Conservation (phyloP, 441 rosid species). For the Croton setiger region DNA sequence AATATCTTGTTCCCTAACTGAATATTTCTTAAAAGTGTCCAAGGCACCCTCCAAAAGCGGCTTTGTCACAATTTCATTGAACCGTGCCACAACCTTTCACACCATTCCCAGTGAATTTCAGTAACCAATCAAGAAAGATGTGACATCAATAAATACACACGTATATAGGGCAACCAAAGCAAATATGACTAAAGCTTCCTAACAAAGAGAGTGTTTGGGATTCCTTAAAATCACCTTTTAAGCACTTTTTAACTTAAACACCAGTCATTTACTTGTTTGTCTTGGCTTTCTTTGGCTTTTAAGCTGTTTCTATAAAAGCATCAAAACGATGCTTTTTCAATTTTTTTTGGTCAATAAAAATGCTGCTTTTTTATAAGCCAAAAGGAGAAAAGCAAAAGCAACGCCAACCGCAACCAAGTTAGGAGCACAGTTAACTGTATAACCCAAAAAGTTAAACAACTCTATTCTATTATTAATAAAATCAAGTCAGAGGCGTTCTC, state of each 20-base stretch:
- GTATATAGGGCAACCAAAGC: background rate
- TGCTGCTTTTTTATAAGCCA: too few relatives aligned
- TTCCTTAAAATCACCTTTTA: too few relatives aligned
- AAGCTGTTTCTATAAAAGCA: too few relatives aligned
- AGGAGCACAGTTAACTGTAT: background rate
- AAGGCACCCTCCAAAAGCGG: conserved; percentile 84
- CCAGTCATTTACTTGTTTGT: too few relatives aligned
- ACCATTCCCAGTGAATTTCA: background rate
- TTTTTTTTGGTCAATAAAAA: too few relatives aligned
- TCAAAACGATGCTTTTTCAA: too few relatives aligned
- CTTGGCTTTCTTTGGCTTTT: too few relatives aligned
- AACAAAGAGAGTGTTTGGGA: too few relatives aligned
- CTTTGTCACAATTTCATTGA: conserved; percentile 87
- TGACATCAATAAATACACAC: background rate
- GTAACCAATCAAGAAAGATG: background rate
- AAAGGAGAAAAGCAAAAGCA: too few relatives aligned
- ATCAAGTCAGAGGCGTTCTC: background rate
- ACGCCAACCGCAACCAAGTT: too few relatives aligned
- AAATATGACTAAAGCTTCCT: background rate
- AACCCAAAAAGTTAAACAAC: background rate
- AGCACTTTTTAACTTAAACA: too few relatives aligned
- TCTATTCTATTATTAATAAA: background rate
- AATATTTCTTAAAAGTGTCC: conserved; percentile 71
- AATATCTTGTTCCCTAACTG: conserved; percentile 75
- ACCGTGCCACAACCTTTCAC: conserved; percentile 80